Conservation (phyloP, 768 basidiomycete genomes). For the Dioszegia crocea region DNA sequence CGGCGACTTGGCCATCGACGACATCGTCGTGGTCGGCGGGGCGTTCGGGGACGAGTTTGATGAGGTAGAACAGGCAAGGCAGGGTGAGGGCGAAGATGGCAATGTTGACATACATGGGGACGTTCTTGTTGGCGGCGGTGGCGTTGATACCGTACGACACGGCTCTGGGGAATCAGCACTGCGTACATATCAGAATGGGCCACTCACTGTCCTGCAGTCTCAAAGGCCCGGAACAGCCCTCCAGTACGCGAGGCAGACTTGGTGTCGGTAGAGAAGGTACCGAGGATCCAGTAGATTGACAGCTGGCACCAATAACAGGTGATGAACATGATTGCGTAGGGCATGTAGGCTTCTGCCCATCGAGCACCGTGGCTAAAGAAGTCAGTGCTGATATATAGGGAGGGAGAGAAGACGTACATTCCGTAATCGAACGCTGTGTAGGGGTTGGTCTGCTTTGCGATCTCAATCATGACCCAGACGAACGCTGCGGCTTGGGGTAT, state of each 20-base stretch:
- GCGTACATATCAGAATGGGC: no score
- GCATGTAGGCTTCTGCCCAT: conserved; percentile 1
- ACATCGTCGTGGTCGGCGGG: conserved; percentile 19
- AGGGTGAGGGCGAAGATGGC: conserved; percentile 17
- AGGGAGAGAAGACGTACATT: not conserved
- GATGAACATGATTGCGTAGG: conserved; percentile 6
- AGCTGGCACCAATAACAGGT: conserved; percentile 17
- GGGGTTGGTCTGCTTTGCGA: not conserved
- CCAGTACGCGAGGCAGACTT: conserved; percentile 22
- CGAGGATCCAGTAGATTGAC: conserved; percentile 34
- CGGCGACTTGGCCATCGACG: conserved; percentile 1
- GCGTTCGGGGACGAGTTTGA: conserved; percentile 18
- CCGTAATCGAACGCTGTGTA: not conserved
- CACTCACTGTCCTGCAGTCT: conserved; percentile 31
- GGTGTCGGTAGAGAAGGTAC: conserved; percentile 26
- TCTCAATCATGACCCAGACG: conserved; percentile 26
- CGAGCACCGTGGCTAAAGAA: not conserved
- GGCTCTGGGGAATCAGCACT: no score
- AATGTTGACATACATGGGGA: conserved; percentile 20
- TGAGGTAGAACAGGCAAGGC: conserved; percentile 14
- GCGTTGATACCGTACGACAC: conserved; percentile 18
- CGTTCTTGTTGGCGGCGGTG: conserved; percentile 2
- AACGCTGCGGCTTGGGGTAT: conserved; percentile 22
- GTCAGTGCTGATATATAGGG: not conserved
- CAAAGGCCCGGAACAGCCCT: conserved; percentile 30